Evolutionary conservation across 2,329 filamentous ascomycete species (phyloP).

Genomic region (Phaeophleospora eucalypticola): DNA sequence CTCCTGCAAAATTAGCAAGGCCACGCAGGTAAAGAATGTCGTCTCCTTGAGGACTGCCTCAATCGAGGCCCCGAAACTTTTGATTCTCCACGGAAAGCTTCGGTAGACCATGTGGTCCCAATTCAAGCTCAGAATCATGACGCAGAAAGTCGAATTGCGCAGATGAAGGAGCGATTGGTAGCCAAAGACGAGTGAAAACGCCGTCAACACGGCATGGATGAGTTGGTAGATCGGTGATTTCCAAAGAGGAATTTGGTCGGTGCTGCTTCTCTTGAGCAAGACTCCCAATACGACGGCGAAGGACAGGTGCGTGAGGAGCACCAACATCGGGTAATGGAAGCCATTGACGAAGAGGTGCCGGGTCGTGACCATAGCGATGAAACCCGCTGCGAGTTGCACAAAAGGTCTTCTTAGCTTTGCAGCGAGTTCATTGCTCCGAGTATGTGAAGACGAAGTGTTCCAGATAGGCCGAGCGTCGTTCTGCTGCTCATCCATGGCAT

Average conservation of each 20-base stretch:
- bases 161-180: slow-evolving; percentile 13
- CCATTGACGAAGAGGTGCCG: slow-evolving; percentile 12
- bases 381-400: slow-evolving; percentile 6
- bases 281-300: slow-evolving; percentile 3
- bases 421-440: no score
- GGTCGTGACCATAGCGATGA: slow-evolving; percentile 6
- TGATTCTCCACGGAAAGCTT: background rate
- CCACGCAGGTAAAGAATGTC: slow-evolving; percentile 6
- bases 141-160: slow-evolving; percentile 8
- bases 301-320: slow-evolving; percentile 8
- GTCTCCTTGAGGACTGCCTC: slow-evolving; percentile 3
- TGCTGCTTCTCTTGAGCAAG: background rate
- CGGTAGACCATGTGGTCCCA: slow-evolving; percentile 6
- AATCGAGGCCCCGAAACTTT: background rate
- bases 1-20: slow-evolving; percentile 9
- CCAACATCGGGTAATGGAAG: slow-evolving; percentile 14
- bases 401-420: background rate
- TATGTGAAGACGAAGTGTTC: no score
- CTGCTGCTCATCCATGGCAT: no score
- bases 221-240: slow-evolving; percentile 1
- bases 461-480: no score
- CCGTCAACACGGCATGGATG: slow-evolving; percentile 1
- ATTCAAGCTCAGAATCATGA: slow-evolving; percentile 10
- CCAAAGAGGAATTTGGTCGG: background rate
- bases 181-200: slow-evolving; percentile 7